phyloP scores from a whole-genome alignment of 805 yeast genomes.

The Lachancea meyersii region DNA sequence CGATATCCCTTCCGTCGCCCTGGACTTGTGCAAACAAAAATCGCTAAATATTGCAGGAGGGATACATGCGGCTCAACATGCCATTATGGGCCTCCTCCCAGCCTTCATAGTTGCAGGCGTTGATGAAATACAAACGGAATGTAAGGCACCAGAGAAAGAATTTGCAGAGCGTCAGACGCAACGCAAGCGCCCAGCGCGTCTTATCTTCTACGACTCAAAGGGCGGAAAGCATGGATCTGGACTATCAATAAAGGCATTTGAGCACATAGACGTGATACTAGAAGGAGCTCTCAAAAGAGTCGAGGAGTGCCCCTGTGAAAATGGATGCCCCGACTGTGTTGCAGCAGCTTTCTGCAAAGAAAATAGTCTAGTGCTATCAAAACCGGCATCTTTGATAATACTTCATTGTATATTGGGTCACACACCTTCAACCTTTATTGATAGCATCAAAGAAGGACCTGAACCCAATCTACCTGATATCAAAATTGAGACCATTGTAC shows the following conservation, averaged over 20 bases:
- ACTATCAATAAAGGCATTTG: constrained; percentile 70
- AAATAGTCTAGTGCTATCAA: constrained; percentile 73
- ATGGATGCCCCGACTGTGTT: constrained; percentile 76
- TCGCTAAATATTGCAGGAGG: constrained; percentile 74
- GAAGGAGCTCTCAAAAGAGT: constrained; percentile 53
- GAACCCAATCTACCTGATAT: constrained; percentile 69
- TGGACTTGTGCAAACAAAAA: constrained; percentile 53
- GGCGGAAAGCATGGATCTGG: constrained; percentile 83
- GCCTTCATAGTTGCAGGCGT: constrained; percentile 63
- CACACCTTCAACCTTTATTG: constrained; percentile 29
- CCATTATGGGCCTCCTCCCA: constrained; percentile 73
- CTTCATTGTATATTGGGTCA: constrained; percentile 56
- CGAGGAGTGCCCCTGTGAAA: constrained; percentile 59
- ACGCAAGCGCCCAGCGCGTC: constrained; percentile 78
- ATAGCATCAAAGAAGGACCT: constrained; percentile 56
- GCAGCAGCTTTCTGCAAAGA: constrained; percentile 79
- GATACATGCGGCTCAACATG: constrained; percentile 96
- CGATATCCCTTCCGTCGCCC: constrained; percentile 65
- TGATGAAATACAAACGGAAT: constrained; percentile 83
- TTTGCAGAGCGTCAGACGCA: constrained; percentile 68
- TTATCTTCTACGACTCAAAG: constrained; percentile 75
- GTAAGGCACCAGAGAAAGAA: constrained; percentile 97
- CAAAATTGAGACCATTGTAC: constrained; percentile 59
- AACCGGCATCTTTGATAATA: constrained; percentile 73
- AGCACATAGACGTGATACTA: constrained; percentile 62